Percentiles rank a stretch among this genome's conserved stretches.
These are phyloP conservation scores for Fistulinella cinereoalba DNA, from an alignment of 1,284 basidiomycete genomes.

Conservation along the genomic window DNA sequence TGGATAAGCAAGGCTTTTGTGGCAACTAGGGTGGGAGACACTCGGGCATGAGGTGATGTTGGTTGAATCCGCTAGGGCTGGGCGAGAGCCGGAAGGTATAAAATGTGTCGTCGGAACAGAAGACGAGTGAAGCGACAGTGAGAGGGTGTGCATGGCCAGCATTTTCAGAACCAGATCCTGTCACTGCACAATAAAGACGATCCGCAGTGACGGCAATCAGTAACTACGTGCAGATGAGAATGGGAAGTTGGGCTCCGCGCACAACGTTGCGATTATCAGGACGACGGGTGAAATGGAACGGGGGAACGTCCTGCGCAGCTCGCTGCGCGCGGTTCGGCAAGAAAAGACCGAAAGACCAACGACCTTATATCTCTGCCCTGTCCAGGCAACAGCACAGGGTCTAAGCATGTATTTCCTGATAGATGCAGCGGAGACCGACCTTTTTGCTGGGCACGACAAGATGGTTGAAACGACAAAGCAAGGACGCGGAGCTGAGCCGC, in stretches of 20 bases:
- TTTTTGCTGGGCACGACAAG: conserved; percentile 21
- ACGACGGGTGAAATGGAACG: conserved; percentile 21
- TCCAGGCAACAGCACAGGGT: neutral
- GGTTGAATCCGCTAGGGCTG: conserved; percentile 26
- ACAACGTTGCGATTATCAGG: conserved; percentile 26
- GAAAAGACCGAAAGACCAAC: neutral
- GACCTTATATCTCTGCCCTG: neutral
- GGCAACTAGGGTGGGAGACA: neutral
- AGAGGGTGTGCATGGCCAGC: conserved; percentile 15
- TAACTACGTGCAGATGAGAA: conserved; percentile 8
- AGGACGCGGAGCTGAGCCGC: conserved; percentile 25
- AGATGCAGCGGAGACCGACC: conserved; percentile 16
- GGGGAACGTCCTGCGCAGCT: conserved; percentile 29
- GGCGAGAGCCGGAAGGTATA: conserved; percentile 8
- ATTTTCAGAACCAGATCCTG: conserved; percentile 12
- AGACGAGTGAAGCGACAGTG: conserved; percentile 3
- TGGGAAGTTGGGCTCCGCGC: conserved; percentile 5
- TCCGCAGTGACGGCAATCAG: conserved; percentile 7
- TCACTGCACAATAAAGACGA: conserved; percentile 12
- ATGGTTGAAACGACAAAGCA: conserved; percentile 20
- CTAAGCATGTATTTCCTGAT: neutral
- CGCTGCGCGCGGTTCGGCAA: conserved; percentile 15
- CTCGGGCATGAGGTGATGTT: conserved; percentile 12
- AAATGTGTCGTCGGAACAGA: neutral
- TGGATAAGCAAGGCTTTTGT: conserved; percentile 18